Evolutionary conservation across 495 filamentous ascomycete species (phyloP), one percentile per base, ranked within the genome.

Genomic region (Beverwykella pulmonaria): DNA sequence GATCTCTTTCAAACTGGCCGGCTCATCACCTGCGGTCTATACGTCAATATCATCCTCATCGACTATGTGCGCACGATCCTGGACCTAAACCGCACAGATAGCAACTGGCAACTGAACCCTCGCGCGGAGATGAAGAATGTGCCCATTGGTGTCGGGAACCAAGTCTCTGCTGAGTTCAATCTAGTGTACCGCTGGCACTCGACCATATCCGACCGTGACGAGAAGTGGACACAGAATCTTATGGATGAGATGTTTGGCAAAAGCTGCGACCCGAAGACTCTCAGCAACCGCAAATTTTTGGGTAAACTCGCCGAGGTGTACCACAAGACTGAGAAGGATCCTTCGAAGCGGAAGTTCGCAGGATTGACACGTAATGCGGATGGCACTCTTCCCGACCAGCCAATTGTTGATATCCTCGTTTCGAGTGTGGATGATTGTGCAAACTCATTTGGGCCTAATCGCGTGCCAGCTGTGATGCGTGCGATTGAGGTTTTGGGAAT

Each of bases 401-500:
- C 85, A 17, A 79, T 91, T 29, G 87, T 87, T 1, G 75, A 82
- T 47, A 86, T 90, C 39, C 68, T 90, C 36, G 80, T 77, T 14
- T 77, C 79, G 46, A 82, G 84, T 48, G 80, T 87, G 39, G 74
- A 80, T 80, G 78, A 82, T 44, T 75, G 68, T 54, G 73, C 73
- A 7, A 77, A 75, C 58, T 82, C 84, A 0, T 88, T 86, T 67
- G 92, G 92, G 3, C 88, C 88, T 1, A 86, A 87, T 7, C 87
- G 90, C 66, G 88, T 95, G 0, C 92, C 92, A 0, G 76, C 79
- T 14, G 81, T 90, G 46, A 83, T 97, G 80, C 84, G 84, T 53
- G 83, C 85, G 14, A 82, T 96, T 17, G 92, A 97, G 73, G 88
- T 93, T 47, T 82, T 97, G 0, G 92, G 92, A 36, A 96, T 97